Evolutionary conservation across 352 stramenopile species (phyloP), one percentile per base, ranked within the genome.

Genomic region (Blastocystis sp.): DNA sequence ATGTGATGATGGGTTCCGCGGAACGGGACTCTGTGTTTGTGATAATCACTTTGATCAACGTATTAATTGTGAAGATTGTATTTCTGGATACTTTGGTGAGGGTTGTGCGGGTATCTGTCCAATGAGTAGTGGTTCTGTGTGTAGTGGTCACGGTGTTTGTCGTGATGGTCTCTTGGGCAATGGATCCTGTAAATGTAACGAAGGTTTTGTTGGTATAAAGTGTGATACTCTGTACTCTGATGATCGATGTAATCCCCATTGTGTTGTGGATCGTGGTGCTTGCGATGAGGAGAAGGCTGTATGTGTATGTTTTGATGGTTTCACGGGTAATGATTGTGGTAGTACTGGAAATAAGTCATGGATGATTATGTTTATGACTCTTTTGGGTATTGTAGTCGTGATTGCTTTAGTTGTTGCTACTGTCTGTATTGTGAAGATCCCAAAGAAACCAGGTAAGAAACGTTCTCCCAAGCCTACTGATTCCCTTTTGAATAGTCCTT

Each of bases 61-160:
- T 5, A 90, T 92, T 17, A 95, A 96, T 64, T 96, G 94, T 75
- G 94, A 95, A 53, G 93, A 93, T 5, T 96, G 94, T 73, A 95
- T 95, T 92, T 91, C 90, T 42, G 92, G 93, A 22, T 96, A 95
- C 84, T 96, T 92, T 76, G 91, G 94, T 5, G 91, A 93, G 73
- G 93, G 91, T 40, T 96, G 94, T 75, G 76, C 92, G 75, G 94
- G 93, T 6, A 89, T 93, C 80, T 96, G 94, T 58, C 91, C 94
- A 22, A 90, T 90, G 0, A 93, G 95, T 88, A 93, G 93, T 0
- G 95, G 93, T 75, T 35, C 9, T 27, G 92, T 92, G n/a, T 96
- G 94, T 89, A 94, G 95, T 87, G 93, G 90, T 48, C 93, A 95
- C 56, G 94, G 94, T 1, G 91, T 91, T 19, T 96, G 94, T 90